Conservation (phyloP, 495 filamentous ascomycete genomes). For the Penicillium pancosmium region DNA sequence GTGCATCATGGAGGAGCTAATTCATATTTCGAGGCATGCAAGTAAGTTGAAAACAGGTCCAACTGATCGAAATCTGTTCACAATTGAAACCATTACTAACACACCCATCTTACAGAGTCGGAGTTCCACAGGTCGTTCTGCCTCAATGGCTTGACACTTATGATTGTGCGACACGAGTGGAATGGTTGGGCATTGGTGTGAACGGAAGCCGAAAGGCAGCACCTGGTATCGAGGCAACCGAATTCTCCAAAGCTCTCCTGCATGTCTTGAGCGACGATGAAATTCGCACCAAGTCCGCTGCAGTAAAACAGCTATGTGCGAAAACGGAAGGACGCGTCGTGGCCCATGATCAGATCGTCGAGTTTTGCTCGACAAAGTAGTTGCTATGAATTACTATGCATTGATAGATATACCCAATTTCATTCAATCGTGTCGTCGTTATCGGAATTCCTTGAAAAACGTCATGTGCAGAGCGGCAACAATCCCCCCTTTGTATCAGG, state of each 20-base stretch:
- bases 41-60: slow-evolving; percentile 34
- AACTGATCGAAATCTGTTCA: background rate
- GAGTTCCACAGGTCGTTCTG: slow-evolving; percentile 53
- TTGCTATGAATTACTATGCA: slow-evolving; percentile 2
- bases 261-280: slow-evolving; percentile 30
- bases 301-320: slow-evolving; percentile 21
- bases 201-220: slow-evolving; percentile 44
- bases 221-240: slow-evolving; percentile 32
- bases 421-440: slow-evolving; percentile 8
- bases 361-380: slow-evolving; percentile 14
- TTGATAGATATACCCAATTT: slow-evolving; percentile 10
- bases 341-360: slow-evolving; percentile 28
- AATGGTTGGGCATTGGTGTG: slow-evolving; percentile 52
- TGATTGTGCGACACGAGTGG: slow-evolving; percentile 50
- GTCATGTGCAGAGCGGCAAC: background rate
- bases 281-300: slow-evolving; percentile 17
- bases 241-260: slow-evolving; percentile 35
- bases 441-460: background rate
- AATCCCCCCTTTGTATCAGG: background rate
- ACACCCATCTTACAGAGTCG: slow-evolving; percentile 32
- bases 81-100: background rate
- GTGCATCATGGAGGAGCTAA: slow-evolving; percentile 58
- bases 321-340: slow-evolving; percentile 24
- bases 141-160: slow-evolving; percentile 55
- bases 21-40: slow-evolving; percentile 55